Base-by-base conservation (phyloP, 139 green algal species). In the Limnomonas spitsbergensis region DNA sequence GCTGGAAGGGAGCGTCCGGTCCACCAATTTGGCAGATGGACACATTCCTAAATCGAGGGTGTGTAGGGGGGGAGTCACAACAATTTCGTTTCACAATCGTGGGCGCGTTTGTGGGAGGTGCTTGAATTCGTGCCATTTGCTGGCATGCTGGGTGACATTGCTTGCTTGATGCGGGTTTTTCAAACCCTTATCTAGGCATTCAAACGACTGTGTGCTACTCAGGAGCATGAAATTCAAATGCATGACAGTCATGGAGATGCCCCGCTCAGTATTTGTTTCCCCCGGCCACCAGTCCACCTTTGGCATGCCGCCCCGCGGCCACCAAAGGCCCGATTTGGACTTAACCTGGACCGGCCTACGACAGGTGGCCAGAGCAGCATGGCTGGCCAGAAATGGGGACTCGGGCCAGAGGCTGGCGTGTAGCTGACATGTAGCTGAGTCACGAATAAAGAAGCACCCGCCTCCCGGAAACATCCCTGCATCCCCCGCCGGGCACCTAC, bases 1-100 rank as follows among this genome's bases (percentile, higher is more conserved):
- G 72, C 61, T 1, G 2, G 73, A 88, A 84, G 38, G 83, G 76
- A n/a, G 67, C 77, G 67, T 78, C 71, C 20, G 77, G 77, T 27
- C 2, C 2, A n/a, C 47, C 67, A 27, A 66, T 26, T 54, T 82
- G 75, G 53, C 38, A 4, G 14, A 85, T 68, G 6, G 35, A 53
- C 27, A 88, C 77, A 61, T 85, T 83, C 74, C 78, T 83, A 37
- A 34, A 78, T 14, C 6, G 3, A 47, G 7, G 29, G 20, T 73
- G 4, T 31, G 4, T 39, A 54, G 20, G 6, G 73, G 32, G 1
- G 36, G 9, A 26, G 34, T 24, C 14, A 14, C 20, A 29, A 20
- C 20, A 61, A 61, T 29, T 61, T 61, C 14, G 14, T 20, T 29
- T 29, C 47, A 61, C 47, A 61, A 61, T 61, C 47, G 20, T 14